These are phyloP conservation scores for Purpureocillium lavendulum DNA, from an alignment of 2,329 filamentous ascomycete species.

Conservation along the genomic window DNA sequence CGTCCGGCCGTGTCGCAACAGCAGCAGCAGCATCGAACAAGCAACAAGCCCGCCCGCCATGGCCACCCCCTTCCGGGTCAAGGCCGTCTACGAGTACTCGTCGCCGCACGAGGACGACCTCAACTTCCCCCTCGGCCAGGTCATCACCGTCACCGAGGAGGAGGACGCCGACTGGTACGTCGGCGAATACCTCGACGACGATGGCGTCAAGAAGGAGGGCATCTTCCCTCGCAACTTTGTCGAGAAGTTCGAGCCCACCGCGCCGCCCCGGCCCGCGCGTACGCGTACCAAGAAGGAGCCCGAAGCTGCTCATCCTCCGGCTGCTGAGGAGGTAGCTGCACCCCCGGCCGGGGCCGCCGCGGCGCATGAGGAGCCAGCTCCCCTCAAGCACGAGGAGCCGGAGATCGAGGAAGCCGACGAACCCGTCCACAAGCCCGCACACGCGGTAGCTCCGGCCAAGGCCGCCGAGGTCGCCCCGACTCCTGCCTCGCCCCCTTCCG, in stretches of 20 bases:
- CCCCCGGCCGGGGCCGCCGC: conserved; percentile 23
- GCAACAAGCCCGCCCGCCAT: conserved; percentile 32
- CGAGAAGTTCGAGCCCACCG: conserved; percentile 86
- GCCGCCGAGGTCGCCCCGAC: conserved; percentile 18
- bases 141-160: conserved; percentile 88
- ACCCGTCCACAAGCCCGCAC: conserved; percentile 20
- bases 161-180: conserved; percentile 93
- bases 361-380: conserved; percentile 17
- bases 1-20: neutral
- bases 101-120: conserved; percentile 94
- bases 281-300: conserved; percentile 56
- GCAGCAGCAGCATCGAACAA: neutral
- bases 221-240: conserved; percentile 97
- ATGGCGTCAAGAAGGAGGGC: conserved; percentile 68
- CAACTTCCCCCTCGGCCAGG: conserved; percentile 72
- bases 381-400: conserved; percentile 20
- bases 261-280: conserved; percentile 77
- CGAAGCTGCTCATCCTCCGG: conserved; percentile 25
- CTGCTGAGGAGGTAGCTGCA: conserved; percentile 24
- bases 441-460: conserved; percentile 19
- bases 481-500: conserved; percentile 8
- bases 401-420: conserved; percentile 26
- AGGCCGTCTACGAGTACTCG: conserved; percentile 88
- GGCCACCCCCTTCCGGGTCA: conserved; percentile 82
- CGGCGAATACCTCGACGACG: conserved; percentile 74